Evolutionary conservation across 768 basidiomycete species (phyloP), one percentile per base, ranked within the genome.

Genomic region (Suillus luteus): DNA sequence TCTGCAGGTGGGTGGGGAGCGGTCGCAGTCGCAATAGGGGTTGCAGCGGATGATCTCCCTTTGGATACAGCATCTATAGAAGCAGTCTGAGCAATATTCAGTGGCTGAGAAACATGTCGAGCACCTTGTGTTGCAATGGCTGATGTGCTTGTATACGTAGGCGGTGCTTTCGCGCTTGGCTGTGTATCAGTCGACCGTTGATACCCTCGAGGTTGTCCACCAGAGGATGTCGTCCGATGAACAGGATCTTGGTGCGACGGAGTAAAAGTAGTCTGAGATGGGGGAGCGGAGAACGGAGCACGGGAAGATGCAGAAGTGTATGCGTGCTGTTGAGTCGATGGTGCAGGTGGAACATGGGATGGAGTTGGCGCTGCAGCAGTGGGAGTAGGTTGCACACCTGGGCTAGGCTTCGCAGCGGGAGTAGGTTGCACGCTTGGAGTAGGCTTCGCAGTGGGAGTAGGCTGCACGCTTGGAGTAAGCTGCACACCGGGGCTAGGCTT

Each of bases 151-250:
- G 27, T 11, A 17, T 24, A 41, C 7, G 33, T 31, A 27, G 57
- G 62, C 43, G 64, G 54, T 44, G 68, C 73, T 44, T 61, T 67
- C 55, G 75, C 46, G 3, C 6, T 52, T 31, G 67, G 71, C 24
- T 67, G 44, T 57, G 62, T 66, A 55, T 75, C 74, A 11, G 64
- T 37, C 55, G 71, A 22, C 33, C 72, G 74, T 44, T 74, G 72
- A 38, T 66, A 58, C 7, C 62, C 61, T 43, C 74, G 75, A 64
- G 74, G 66, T 11, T 70, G 8, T 38, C 52, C 55, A 41, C 66
- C 9, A 51, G 69, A 55, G 3, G 74, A 59, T 14, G 60, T 61
- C 2, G 66, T 60, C 55, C 71, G 74, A 60, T 72, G 75, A 24
- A 54, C 41, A 51, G 65, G 48, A 41, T 48, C 40, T 44, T 59